Conservation (phyloP, 176 grass and related monocot genomes). For the Eremochloa ophiuroides region DNA sequence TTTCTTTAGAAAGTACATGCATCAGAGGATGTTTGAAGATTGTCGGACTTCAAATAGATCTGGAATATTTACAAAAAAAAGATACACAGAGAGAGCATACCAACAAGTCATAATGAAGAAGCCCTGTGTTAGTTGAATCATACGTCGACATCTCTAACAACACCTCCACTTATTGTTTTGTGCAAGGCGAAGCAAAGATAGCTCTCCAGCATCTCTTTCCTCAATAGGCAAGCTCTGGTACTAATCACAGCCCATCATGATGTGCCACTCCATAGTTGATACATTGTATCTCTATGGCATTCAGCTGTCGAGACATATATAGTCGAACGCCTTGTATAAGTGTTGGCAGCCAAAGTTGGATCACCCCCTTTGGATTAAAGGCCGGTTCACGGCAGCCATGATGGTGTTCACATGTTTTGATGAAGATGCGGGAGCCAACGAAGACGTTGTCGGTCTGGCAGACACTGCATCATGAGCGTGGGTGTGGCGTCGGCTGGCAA, state of each 20-base stretch:
- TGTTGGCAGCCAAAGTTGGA: not conserved
- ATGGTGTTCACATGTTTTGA: too few species aligned
- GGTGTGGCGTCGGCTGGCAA: too few species aligned
- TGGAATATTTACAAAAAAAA: not conserved
- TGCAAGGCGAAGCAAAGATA: conserved; percentile 48
- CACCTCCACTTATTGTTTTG: conserved; percentile 67
- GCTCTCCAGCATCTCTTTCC: conserved; percentile 53
- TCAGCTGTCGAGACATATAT: not conserved
- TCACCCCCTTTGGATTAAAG: too few species aligned
- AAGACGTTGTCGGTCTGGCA: too few species aligned
- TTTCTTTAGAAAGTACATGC: not conserved
- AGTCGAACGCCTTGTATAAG: too few species aligned
- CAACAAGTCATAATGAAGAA: conserved; percentile 81
- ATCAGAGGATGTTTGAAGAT: not conserved
- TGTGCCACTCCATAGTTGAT: conserved; percentile 78
- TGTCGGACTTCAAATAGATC: too few species aligned
- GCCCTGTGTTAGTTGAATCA: conserved; percentile 65
- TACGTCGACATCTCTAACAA: conserved; percentile 61
- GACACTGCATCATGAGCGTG: too few species aligned
- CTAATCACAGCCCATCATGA: conserved; percentile 80
- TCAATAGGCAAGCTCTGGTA: conserved; percentile 59
- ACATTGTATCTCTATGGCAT: conserved; percentile 77
- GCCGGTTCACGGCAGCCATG: too few species aligned
- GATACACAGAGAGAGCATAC: conserved; percentile 32
- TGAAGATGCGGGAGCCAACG: too few species aligned